phyloP scores from a whole-genome alignment of 2,329 filamentous ascomycete genomes.

The Exserohilum turcica region DNA sequence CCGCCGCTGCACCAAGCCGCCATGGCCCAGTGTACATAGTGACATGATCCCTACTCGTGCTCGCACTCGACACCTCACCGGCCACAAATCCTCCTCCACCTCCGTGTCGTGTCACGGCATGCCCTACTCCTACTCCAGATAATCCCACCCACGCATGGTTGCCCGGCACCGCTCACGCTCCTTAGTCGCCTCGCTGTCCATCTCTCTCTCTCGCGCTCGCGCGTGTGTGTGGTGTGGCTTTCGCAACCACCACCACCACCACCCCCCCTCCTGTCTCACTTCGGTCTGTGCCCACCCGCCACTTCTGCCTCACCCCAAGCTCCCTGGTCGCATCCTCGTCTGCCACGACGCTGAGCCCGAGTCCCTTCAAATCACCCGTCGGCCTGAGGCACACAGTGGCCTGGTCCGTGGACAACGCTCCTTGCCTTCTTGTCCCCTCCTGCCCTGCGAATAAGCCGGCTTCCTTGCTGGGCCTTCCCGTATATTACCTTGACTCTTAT shows the following conservation, averaged over 20 bases:
- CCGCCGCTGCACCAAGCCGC: conserved; percentile 36
- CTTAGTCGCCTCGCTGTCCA: conserved; percentile 6
- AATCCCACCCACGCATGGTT: conserved; percentile 17
- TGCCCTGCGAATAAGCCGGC: conserved; percentile 31
- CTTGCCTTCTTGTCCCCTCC: conserved; percentile 31
- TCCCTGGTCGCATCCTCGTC: conserved; percentile 34
- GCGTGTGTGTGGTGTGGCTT: conserved; percentile 4
- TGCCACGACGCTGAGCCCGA: conserved; percentile 28
- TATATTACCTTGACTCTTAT: conserved; percentile 37
- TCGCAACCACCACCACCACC: conserved; percentile 9
- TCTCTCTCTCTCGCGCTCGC: background rate
- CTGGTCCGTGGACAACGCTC: conserved; percentile 30
- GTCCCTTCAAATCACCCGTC: conserved; percentile 32
- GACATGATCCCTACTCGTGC: conserved; percentile 44
- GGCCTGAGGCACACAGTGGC: conserved; percentile 25
- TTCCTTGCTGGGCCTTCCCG: conserved; percentile 39
- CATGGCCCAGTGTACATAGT: conserved; percentile 40
- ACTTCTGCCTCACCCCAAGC: conserved; percentile 16
- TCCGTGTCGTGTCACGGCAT: conserved; percentile 32
- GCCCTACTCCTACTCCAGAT: conserved; percentile 30
- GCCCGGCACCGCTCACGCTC: conserved; percentile 11
- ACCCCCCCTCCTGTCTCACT: conserved; percentile 19
- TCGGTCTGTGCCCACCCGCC: conserved; percentile 27
- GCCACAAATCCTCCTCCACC: conserved; percentile 32
- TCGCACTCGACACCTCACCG: conserved; percentile 30